Evolutionary conservation across 495 filamentous ascomycete genomes (phyloP), one percentile per base, ranked within the genome.

Genomic region (Copromyces sp.): DNA sequence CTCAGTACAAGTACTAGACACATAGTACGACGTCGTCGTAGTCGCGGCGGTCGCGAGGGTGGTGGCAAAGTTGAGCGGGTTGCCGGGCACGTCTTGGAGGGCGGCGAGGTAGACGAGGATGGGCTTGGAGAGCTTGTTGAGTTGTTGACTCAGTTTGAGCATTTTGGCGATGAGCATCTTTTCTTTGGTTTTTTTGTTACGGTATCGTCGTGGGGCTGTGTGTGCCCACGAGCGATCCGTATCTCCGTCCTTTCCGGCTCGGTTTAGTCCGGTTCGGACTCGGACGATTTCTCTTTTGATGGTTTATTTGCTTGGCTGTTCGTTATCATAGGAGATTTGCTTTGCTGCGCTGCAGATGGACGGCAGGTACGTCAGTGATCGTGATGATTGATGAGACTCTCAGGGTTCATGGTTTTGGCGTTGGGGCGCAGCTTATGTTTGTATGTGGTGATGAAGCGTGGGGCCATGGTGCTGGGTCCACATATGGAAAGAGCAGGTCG

Each of bases 31-130:
- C 16, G 70, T 72, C 4, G 73, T 44, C 3, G 73, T 47, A 38
- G 73, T 44, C 9, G 73, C 37, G 2, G 38, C 24, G 1, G 71
- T 37, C 0, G 70, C 61, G 9, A 74, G 40, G 17, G 71, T 41
- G 11, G 73, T 72, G 16, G 70, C 42, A 8, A 71, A 39, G n/a
- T 70, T 41, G 37, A 72, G 42, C 24, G 71, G 39, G 37, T 72
- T 74, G 69, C 29, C 24, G 12, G 53, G 53, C 32, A 65, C 53
- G 29, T 65, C 53, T 65, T 65, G 53, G 29, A 65, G 29, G 29
- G 53, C 53, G 29, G 53, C 14, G 14, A 65, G 53, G 53, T 65
- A 65, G 29, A 65, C 53, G 29, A 65, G 29, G 29, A 65, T 37
- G 29, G 53, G 53, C 29, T 65, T 65, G 29, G 53, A 65, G 53